Evolutionary conservation across 2,329 filamentous ascomycete species (phyloP), one percentile per base, ranked within the genome.

Genomic region (Aspergillus clavatus): DNA sequence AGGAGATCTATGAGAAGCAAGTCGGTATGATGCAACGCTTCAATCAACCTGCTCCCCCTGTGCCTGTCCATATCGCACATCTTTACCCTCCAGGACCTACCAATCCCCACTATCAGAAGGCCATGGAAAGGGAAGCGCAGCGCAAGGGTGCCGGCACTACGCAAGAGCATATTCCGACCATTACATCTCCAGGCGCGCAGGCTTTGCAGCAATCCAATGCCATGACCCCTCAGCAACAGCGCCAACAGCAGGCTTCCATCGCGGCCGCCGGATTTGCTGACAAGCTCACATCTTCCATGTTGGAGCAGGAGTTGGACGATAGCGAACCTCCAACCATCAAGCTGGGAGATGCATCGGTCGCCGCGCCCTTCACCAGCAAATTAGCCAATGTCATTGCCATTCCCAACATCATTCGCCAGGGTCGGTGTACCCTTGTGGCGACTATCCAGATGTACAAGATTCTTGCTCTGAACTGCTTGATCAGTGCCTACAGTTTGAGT

Each of bases 361-460:
- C 93, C 31, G 93, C 93, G 0, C 93, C 93, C 0, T 98, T 98
- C 69, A 98, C 93, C 0, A 95, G 89, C 66, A 98, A 98, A 73
- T 80, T 98, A 35, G 87, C 90, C 57, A 96, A 98, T 61, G 93
- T 98, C 47, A 82, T 98, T 59, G 93, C 93, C 28, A 89, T 98
- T 47, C 91, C 93, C 42, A 98, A 98, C 73, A 98, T 98, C 60
- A 93, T 98, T 61, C 87, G 93, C 47, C 93, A 98, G 73, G 93
- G 93, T 46, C 87, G 93, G 51, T 98, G 93, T 75, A 98, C 93
- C 6, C 82, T 98, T 16, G 93, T 98, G 43, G 93, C 93, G 24
- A 98, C 93, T 0, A 97, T 98, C 54, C 93, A 98, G 75, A 98
- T 98, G 91, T 98, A 98, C 82, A 98, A 96, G 79, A 98, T 98